Conservation (phyloP, 2,329 filamentous ascomycete species). For the Xylaria sp. region DNA sequence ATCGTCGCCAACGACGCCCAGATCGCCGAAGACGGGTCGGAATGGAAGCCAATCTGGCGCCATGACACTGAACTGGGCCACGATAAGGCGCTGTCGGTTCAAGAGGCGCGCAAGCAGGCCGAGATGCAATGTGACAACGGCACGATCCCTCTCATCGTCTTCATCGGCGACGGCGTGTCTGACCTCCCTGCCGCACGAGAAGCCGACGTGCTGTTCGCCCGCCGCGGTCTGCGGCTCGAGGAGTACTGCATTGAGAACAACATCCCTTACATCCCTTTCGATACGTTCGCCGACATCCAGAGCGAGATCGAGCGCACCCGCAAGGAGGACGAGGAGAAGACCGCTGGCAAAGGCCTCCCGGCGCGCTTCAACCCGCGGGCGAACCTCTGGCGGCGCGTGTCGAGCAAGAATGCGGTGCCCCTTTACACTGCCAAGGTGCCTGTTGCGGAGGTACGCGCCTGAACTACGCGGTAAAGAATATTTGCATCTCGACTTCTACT, state of each 20-base stretch:
- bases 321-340: slow-evolving; percentile 69
- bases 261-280: slow-evolving; percentile 70
- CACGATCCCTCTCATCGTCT: slow-evolving; percentile 73
- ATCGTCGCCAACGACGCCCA: slow-evolving; percentile 76
- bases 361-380: slow-evolving; percentile 73
- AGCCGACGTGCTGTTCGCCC: slow-evolving; percentile 75
- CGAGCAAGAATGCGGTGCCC: slow-evolving; percentile 65
- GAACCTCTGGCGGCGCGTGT: slow-evolving; percentile 74
- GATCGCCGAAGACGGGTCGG: slow-evolving; percentile 66
- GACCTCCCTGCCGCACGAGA: slow-evolving; percentile 74
- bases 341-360: slow-evolving; percentile 68
- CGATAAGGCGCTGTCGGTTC: slow-evolving; percentile 74
- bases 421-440: slow-evolving; percentile 42
- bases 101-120: slow-evolving; percentile 67
- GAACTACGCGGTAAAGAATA: background rate
- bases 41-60: slow-evolving; percentile 75
- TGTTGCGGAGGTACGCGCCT: slow-evolving; percentile 12
- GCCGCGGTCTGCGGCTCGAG: slow-evolving; percentile 72
- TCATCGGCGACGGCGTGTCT: slow-evolving; percentile 76
- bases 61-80: slow-evolving; percentile 73
- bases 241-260: slow-evolving; percentile 73
- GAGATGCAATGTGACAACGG: slow-evolving; percentile 65
- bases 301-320: slow-evolving; percentile 67
- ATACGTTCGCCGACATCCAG: slow-evolving; percentile 75
- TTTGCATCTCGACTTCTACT: background rate